These are phyloP conservation scores for Handroanthus guayacan DNA, from an alignment of 257 asterid genomes.

Conservation along the genomic window DNA sequence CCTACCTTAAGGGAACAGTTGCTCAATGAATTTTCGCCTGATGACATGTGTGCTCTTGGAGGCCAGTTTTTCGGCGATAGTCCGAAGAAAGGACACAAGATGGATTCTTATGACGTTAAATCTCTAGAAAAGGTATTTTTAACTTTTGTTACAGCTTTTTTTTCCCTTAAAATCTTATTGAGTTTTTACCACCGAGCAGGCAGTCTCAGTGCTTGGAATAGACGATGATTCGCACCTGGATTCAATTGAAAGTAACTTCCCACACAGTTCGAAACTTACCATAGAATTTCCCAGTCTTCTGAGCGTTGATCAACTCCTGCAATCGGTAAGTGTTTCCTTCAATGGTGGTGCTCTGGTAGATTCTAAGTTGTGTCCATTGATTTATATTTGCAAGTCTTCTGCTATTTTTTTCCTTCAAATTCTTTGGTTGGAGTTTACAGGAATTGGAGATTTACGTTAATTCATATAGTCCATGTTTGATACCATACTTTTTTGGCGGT, in stretches of 20 bases:
- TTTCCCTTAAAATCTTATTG: conserved; percentile 26
- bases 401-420: too few relatives aligned
- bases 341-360: too few relatives aligned
- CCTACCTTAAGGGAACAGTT: conserved; percentile 60
- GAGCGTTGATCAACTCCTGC: conserved; percentile 89
- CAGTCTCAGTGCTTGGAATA: conserved; percentile 45
- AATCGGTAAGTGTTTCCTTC: conserved; percentile 67
- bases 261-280: conserved; percentile 50
- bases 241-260: conserved; percentile 45
- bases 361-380: too few relatives aligned
- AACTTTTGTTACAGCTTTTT: neutral
- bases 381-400: too few relatives aligned
- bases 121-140: conserved; percentile 50
- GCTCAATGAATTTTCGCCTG: conserved; percentile 73
- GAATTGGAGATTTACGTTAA: too few relatives aligned
- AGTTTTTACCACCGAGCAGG: conserved; percentile 49
- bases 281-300: conserved; percentile 67
- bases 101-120: conserved; percentile 41
- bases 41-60: conserved; percentile 64
- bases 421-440: too few relatives aligned
- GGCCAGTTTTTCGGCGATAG: conserved; percentile 54
- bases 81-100: conserved; percentile 43
- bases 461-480: too few relatives aligned
- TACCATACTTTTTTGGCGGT: too few relatives aligned
- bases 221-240: conserved; percentile 61